Percentiles rank a stretch among this genome's conserved stretches.
These are phyloP conservation scores for Limnomonas spitsbergensis DNA, from an alignment of 139 green algal genomes.

Conservation along the genomic window DNA sequence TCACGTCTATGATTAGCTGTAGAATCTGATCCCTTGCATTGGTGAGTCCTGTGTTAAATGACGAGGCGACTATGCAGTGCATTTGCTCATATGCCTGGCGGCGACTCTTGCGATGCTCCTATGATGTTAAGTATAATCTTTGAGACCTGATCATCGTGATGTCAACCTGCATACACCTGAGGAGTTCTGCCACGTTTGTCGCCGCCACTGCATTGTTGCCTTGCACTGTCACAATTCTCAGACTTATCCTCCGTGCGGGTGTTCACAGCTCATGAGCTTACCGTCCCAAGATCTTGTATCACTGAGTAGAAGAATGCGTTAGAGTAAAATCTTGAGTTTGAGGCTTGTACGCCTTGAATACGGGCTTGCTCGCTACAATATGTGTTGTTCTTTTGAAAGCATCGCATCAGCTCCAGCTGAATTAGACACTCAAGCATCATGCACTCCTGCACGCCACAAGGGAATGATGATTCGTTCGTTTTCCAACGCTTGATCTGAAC, in stretches of 20 bases:
- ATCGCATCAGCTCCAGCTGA: not conserved
- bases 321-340: not conserved
- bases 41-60: too few species aligned
- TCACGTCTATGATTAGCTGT: too few species aligned
- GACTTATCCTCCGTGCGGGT: not conserved
- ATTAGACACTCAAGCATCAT: not conserved
- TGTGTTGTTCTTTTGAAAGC: not conserved
- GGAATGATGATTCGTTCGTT: not conserved
- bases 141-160: conserved; percentile 9
- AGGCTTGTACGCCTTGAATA: too few species aligned
- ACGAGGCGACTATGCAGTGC: too few species aligned
- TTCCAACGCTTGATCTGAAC: conserved; percentile 8
- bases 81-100: too few species aligned
- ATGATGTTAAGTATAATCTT: too few species aligned
- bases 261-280: not conserved
- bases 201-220: not conserved
- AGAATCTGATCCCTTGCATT: too few species aligned
- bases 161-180: conserved; percentile 2
- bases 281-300: conserved; percentile 1
- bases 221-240: not conserved
- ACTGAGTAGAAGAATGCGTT: conserved; percentile 11
- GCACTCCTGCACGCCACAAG: not conserved
- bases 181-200: not conserved
- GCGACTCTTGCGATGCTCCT: too few species aligned
- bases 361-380: not conserved